Conservation (phyloP, 371 early-diverging fungal species). For the Actinomucor elegans region DNA sequence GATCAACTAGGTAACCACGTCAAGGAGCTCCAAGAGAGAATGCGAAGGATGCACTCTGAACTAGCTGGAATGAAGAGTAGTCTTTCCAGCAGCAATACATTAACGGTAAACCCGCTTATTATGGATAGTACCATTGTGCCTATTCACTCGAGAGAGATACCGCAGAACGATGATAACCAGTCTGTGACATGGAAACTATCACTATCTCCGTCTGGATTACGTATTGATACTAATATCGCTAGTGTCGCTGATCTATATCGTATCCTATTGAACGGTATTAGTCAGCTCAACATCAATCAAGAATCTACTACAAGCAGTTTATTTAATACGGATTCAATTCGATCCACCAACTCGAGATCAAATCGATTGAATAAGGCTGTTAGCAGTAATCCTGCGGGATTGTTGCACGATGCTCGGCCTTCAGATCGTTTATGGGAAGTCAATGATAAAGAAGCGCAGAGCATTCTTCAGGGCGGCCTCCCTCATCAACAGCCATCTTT, state of each 20-base stretch:
- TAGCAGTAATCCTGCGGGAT: too few relatives aligned
- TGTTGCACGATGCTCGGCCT: too few relatives aligned
- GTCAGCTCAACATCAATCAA: constrained; percentile 42
- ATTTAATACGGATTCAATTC: too few relatives aligned
- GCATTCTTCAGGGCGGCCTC: too few relatives aligned
- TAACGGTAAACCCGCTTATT: too few relatives aligned
- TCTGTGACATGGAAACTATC: constrained; percentile 50
- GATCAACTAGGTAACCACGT: constrained; percentile 50
- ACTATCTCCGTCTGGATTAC: constrained; percentile 43
- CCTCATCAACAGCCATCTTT: too few relatives aligned
- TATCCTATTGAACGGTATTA: constrained; percentile 43
- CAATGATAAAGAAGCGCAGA: too few relatives aligned
- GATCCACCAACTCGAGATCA: too few relatives aligned
- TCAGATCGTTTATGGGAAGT: too few relatives aligned
- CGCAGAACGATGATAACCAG: neutral
- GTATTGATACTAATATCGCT: constrained; percentile 50
- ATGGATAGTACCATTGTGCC: constrained; percentile 39
- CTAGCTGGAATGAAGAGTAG: constrained; percentile 46
- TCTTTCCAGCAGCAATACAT: constrained; percentile 45
- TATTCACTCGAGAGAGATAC: neutral
- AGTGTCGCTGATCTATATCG: constrained; percentile 45
- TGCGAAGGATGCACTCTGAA: constrained; percentile 44
- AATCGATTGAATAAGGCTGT: too few relatives aligned
- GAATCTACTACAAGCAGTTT: too few relatives aligned
- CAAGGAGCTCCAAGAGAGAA: constrained; percentile 44